Base-by-base conservation (phyloP, 345 rosid genomes). In the Trapa incisa region DNA sequence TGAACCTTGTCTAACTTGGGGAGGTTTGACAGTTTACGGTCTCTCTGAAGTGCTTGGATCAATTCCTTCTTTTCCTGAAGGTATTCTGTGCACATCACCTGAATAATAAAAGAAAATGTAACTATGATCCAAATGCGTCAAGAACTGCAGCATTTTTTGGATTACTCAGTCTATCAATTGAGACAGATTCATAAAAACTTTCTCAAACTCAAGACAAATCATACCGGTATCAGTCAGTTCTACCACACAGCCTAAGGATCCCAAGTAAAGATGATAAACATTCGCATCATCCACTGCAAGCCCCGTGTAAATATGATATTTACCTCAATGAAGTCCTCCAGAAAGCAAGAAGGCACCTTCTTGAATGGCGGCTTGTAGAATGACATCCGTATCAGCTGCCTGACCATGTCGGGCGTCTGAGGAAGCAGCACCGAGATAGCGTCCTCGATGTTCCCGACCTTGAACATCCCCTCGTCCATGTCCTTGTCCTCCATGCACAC, bases 401-500 rank as follows among this genome's bases (percentile, higher is more conserved):
- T 75, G 56, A 75, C 72, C 75, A 81, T 85, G 22, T 84, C 80
- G 11, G 92, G 87, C 39, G 78, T 80, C 69, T 83, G 91, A 12
- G 97, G 97, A 64, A 92, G 72, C 78, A 92, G 66, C 65, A 86
- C 9, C 10, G 35, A 45, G 8, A 80, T 73, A 0, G 90, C 93
- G 47, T 89, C 93, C 13, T 85, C 96, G 7, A 83, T 72, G 45
- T 70, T 83, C 78, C 68, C 81, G 35, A 88, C 96, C 69, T 71
- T 57, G 58, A 92, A 80, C 84, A 89, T 66, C 42, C 97, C 94
- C 5, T 77, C 80, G 9, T 81, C 91, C 83, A 86, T 65, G 61
- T 92, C 98, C 72, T 83, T 85, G 71, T 86, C 97, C 75, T 92
- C 97, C 74, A 92, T 42, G 68, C 85, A 79, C 42, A 92, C 89